phyloP scores from a whole-genome alignment of 352 stramenopile species.

The Halophytophthora polymorphica region DNA sequence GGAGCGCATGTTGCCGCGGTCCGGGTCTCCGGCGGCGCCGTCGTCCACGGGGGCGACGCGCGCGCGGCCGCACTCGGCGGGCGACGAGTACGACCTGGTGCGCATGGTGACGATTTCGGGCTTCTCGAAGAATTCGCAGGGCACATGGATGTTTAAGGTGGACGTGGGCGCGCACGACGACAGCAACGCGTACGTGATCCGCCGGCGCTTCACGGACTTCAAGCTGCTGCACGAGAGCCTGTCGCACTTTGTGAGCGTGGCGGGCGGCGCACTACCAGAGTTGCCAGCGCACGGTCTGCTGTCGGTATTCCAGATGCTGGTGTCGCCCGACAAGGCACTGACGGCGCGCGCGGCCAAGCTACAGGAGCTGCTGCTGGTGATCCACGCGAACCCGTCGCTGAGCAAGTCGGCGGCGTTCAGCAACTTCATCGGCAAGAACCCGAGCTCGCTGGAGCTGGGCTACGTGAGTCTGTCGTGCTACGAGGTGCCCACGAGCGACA shows the following conservation, averaged over 20 bases:
- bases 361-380: conserved; percentile 55
- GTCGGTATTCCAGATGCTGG: conserved; percentile 67
- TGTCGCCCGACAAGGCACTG: conserved; percentile 57
- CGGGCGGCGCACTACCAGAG: conserved; percentile 21
- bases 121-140: conserved; percentile 59
- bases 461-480: conserved; percentile 75
- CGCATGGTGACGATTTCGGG: conserved; percentile 56
- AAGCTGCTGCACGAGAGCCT: conserved; percentile 63
- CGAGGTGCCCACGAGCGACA: conserved; percentile 49
- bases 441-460: conserved; percentile 53
- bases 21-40: conserved; percentile 1
- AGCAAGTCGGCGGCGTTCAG: conserved; percentile 38
- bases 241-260: conserved; percentile 24
- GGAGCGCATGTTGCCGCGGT: conserved; percentile 33
- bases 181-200: conserved; percentile 60
- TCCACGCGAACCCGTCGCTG: conserved; percentile 52
- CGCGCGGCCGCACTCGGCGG: conserved; percentile 53
- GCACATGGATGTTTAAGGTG: conserved; percentile 79
- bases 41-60: conserved; percentile 16
- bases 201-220: conserved; percentile 75
- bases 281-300: conserved; percentile 62
- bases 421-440: conserved; percentile 71
- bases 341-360: conserved; percentile 47
- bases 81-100: conserved; percentile 42
- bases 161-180: conserved; percentile 50